phyloP scores from a whole-genome alignment of 2,329 filamentous ascomycete species.

The Trichoderma simmonsii region DNA sequence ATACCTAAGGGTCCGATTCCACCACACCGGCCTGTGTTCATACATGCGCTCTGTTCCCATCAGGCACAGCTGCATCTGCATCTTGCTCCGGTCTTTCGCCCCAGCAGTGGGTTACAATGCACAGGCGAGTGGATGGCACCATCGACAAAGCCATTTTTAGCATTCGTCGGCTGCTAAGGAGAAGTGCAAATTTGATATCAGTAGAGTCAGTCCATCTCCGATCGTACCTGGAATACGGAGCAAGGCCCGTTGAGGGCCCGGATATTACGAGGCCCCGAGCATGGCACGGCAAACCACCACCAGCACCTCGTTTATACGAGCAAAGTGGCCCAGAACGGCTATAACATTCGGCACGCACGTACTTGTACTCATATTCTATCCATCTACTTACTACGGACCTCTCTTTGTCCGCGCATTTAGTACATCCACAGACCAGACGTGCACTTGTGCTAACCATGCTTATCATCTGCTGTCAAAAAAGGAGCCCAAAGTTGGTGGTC shows the following conservation, averaged over 20 bases:
- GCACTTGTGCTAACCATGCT: neutral
- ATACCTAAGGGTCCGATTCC: neutral
- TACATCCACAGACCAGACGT: neutral
- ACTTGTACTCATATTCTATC: neutral
- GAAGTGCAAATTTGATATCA: neutral
- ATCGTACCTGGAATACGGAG: constrained; percentile 11
- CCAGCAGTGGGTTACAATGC: neutral
- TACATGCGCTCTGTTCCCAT: neutral
- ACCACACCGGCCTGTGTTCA: neutral
- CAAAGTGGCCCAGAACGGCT: neutral
- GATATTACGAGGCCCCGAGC: constrained; percentile 3
- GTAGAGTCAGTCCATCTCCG: neutral
- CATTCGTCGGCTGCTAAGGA: neutral
- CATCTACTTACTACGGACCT: neutral
- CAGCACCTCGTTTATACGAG: neutral
- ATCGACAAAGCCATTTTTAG: constrained; percentile 1
- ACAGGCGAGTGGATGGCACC: neutral
- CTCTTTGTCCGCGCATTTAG: neutral
- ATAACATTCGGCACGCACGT: neutral
- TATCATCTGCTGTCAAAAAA: neutral
- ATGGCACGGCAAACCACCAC: neutral
- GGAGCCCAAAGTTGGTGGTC: constrained; percentile 1
- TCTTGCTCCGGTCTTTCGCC: neutral
- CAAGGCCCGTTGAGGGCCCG: neutral
- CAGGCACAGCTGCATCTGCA: neutral